phyloP scores from a whole-genome alignment of 345 rosid species.

The Dipteronia dyeriana region DNA sequence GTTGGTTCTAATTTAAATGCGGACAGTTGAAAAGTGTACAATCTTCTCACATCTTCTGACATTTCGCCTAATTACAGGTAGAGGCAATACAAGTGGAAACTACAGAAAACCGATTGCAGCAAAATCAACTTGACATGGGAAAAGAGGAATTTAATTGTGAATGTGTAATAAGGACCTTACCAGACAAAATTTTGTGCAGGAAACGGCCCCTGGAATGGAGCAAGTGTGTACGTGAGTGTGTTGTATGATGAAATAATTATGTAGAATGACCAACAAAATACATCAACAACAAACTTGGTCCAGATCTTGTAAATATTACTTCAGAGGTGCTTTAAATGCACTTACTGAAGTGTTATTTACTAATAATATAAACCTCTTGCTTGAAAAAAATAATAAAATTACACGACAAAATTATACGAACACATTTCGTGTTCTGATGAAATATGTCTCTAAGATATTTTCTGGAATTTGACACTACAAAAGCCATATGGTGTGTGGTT shows the following conservation, averaged over 20 bases:
- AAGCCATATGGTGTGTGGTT: conserved; percentile 7
- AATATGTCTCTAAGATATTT: conserved; percentile 5
- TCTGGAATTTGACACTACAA: neutral
- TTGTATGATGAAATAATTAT: neutral
- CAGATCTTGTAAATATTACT: neutral
- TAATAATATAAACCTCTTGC: conserved; percentile 19
- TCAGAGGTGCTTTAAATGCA: neutral
- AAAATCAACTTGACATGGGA: neutral
- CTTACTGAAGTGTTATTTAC: neutral
- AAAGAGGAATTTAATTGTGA: neutral
- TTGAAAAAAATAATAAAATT: too few relatives aligned
- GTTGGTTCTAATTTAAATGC: too few relatives aligned
- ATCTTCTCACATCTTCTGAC: too few relatives aligned
- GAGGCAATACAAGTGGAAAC: too few relatives aligned
- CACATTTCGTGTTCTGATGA: conserved; percentile 9
- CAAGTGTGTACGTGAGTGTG: neutral
- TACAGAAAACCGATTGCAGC: too few relatives aligned
- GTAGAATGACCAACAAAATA: neutral
- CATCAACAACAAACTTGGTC: neutral
- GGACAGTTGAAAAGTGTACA: too few relatives aligned
- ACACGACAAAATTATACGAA: conserved; percentile 13
- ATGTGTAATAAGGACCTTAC: neutral
- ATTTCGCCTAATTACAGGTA: too few relatives aligned
- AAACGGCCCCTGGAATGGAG: neutral
- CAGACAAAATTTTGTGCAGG: neutral